A percentile compares a stretch with the other conserved stretches of the same genome.
phyloP scores from a whole-genome alignment of 345 rosid species.

The Moringa oleifera region DNA sequence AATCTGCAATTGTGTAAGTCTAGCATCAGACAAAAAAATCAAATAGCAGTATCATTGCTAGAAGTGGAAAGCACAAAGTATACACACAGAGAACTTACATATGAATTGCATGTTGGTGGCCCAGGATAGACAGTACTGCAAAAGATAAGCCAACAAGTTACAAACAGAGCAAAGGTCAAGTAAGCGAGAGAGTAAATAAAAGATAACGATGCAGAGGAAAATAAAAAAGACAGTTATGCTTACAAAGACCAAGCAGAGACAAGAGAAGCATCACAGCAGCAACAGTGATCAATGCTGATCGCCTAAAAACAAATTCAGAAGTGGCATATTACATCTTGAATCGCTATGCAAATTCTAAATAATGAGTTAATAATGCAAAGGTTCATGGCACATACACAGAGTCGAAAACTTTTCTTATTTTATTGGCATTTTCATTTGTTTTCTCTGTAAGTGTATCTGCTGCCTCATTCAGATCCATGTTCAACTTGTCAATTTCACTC shows the following conservation, averaged over 20 bases:
- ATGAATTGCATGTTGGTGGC: slow-evolving; percentile 67
- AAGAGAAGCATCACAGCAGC: slow-evolving; percentile 86
- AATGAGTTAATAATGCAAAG: slow-evolving; percentile 12
- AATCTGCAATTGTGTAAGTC: slow-evolving; percentile 43
- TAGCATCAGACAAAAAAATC: slow-evolving; percentile 8
- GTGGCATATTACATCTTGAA: slow-evolving; percentile 1
- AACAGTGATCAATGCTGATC: slow-evolving; percentile 64
- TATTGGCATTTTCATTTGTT: slow-evolving; percentile 63
- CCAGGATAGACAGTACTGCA: slow-evolving; percentile 69
- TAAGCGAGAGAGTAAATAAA: slow-evolving; percentile 15
- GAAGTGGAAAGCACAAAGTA: background rate
- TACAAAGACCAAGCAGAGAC: slow-evolving; percentile 81
- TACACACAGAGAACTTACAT: slow-evolving; percentile 41
- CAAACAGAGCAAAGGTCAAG: slow-evolving; percentile 10
- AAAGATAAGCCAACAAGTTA: slow-evolving; percentile 13
- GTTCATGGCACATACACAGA: slow-evolving; percentile 51
- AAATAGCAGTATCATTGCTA: background rate
- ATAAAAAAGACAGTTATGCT: slow-evolving; percentile 27
- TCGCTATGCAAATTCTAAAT: slow-evolving; percentile 2
- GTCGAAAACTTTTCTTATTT: slow-evolving; percentile 58
- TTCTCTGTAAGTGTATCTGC: slow-evolving; percentile 63
- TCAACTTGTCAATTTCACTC: slow-evolving; percentile 73
- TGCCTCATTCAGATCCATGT: slow-evolving; percentile 61
- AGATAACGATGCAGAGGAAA: background rate
- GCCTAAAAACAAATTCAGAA: slow-evolving; percentile 42